A percentile compares a stretch with the other conserved stretches of the same genome.
These are phyloP conservation scores for Cardamine occulta DNA, from an alignment of 345 rosid genomes.

Conservation along the genomic window DNA sequence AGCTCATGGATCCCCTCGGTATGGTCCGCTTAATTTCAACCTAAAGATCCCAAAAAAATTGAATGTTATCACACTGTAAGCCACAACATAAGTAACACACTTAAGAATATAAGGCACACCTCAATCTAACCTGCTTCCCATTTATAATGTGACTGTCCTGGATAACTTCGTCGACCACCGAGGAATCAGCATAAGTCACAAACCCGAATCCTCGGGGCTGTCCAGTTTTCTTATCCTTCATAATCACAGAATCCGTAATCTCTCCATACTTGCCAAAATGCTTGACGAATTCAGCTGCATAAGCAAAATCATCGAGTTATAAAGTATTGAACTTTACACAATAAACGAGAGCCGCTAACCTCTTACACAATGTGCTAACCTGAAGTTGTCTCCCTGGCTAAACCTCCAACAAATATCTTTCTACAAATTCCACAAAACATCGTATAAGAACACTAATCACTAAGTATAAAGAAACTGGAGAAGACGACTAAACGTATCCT, in stretches of 20 bases:
- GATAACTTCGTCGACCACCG: conserved; percentile 86
- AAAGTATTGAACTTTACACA: conserved; percentile 15
- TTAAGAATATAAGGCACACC: neutral
- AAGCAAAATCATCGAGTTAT: conserved; percentile 35
- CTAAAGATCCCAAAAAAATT: conserved; percentile 44
- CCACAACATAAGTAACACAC: conserved; percentile 8
- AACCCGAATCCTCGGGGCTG: conserved; percentile 98
- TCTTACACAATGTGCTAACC: conserved; percentile 56
- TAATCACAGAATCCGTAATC: conserved; percentile 92
- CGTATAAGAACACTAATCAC: conserved; percentile 42
- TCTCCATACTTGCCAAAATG: conserved; percentile 91
- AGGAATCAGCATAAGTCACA: conserved; percentile 87
- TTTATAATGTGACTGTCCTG: conserved; percentile 73
- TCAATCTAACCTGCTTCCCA: conserved; percentile 75
- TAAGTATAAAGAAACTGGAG: conserved; percentile 26
- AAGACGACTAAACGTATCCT: conserved; percentile 30
- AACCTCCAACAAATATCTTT: conserved; percentile 86
- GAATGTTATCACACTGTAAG: neutral
- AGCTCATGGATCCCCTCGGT: conserved; percentile 78
- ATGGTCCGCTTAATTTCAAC: conserved; percentile 94
- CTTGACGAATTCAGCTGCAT: conserved; percentile 73
- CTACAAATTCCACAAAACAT: conserved; percentile 60
- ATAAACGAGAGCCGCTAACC: conserved; percentile 27
- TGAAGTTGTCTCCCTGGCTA: conserved; percentile 77
- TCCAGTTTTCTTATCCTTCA: conserved; percentile 92